Base-by-base conservation (phyloP, 176 grass and related monocot genomes). In the Oryza meridionalis region DNA sequence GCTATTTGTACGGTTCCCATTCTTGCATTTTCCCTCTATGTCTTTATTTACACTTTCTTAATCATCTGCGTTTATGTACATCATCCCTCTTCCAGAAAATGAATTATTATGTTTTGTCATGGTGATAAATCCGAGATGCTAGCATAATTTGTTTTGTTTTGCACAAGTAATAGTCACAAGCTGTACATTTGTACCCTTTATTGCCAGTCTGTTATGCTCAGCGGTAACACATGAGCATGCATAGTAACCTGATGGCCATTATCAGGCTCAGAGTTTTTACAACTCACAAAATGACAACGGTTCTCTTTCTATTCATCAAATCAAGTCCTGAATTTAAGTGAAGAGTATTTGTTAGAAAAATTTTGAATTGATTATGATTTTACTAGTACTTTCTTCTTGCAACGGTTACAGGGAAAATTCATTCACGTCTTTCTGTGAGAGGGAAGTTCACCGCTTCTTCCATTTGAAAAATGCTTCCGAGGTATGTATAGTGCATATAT, bases 391-490 rank as follows among this genome's bases (percentile, higher is more conserved):
- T 62, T 27, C 7, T 67, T 62, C 5, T 29, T 67, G 27, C 45
- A 71, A 81, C 44, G 16, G 24, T 11, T 83, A 26, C 93, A 98
- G 93, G 74, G 87, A 65, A 76, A 87, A 78, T 72, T 68, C 85
- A 47, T 81, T 85, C 67, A 6, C 65, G 25, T 47, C 9, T 38
- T 89, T 88, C 47, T 63, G 19, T 47, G 73, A 82, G 46, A 82
- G 73, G 46, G 88, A 90, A 71, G 33, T 76, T 47, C 79, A 67
- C 43, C 69, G 85, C 5, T 88, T 95, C 88, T 98, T 94, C 85
- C 91, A 98, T 90, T 84, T 98, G 80, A 95, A 85, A 95, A 92
- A 75, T 71, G 89, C 85, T 82, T 92, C 87, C 2, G 87, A 93
- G 91, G 96, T 98, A 83, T 24, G 59, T 50, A 26, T 69, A 75